Conservation (phyloP, 2,329 filamentous ascomycete species). For the Capronia epimyces region DNA sequence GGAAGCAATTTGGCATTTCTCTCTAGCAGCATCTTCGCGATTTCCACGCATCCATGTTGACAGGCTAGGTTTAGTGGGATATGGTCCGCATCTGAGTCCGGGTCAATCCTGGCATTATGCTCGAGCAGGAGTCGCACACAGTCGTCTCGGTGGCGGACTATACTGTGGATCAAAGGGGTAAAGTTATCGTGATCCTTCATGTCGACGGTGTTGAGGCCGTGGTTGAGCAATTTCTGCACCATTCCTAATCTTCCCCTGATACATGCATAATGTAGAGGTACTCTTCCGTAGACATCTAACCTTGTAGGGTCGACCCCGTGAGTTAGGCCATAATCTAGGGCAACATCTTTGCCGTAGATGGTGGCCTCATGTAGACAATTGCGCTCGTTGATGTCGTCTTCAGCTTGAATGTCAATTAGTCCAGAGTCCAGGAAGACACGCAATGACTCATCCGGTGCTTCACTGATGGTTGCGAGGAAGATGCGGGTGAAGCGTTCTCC, state of each 20-base stretch:
- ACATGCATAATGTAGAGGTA: constrained; percentile 91
- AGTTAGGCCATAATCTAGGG: constrained; percentile 69
- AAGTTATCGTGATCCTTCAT: constrained; percentile 95
- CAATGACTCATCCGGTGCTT: constrained; percentile 72
- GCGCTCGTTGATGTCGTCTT: constrained; percentile 95
- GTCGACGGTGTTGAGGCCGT: constrained; percentile 70
- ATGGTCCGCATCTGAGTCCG: constrained; percentile 79
- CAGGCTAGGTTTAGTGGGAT: constrained; percentile 92
- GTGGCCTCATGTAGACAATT: constrained; percentile 96
- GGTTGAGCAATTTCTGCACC: constrained; percentile 66
- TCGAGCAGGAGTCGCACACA: constrained; percentile 75
- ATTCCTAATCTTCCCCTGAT: constrained; percentile 87
- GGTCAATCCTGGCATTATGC: constrained; percentile 77
- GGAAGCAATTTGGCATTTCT: constrained; percentile 77
- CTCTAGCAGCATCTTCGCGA: constrained; percentile 77
- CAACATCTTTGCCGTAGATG: constrained; percentile 79
- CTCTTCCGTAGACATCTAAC: constrained; percentile 87
- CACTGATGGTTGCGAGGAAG: constrained; percentile 83
- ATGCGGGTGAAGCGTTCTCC: constrained; percentile 78
- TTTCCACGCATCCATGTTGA: constrained; percentile 79
- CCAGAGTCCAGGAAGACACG: constrained; percentile 71
- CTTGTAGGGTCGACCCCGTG: constrained; percentile 70
- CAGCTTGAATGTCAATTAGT: constrained; percentile 81
- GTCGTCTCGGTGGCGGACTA: constrained; percentile 76
- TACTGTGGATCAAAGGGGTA: constrained; percentile 89